Evolutionary conservation across 2,329 filamentous ascomycete species (phyloP), one percentile per base, ranked within the genome.

Genomic region (Talaromyces piceae): DNA sequence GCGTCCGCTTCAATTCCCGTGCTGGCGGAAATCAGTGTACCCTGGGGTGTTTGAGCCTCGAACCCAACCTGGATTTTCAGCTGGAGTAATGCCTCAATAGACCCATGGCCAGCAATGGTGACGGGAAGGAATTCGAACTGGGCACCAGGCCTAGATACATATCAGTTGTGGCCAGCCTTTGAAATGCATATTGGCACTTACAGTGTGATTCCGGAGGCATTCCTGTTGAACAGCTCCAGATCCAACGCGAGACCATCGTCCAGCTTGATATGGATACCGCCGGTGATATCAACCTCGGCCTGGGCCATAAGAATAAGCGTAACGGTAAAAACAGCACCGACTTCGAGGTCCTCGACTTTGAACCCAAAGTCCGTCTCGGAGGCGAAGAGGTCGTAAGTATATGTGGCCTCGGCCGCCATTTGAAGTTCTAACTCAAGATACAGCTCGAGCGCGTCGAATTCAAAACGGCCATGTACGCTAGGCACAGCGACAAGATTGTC

Each of bases 91-190:
- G 57, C 57, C 11, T 54, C 52, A 12, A 58, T 50, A 20, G 56
- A 50, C 5, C 56, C 71, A n/a, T 68, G 70, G 26, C 67, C 72
- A 53, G 72, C 62, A 27, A 81, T 63, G 0, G 68, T 76, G 3
- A 82, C 75, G 0, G 79, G 79, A 1, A 82, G 70, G 51, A 81
- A 80, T 51, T 81, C 77, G 53, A 81, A 81, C 12, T 71, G 61
- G 0, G 74, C 79, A 5, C 77, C 77, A 3, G 76, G 73, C 41
- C 77, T 80, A 50, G 33, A 47, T 8, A 49, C 18, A 28, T 41
- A n/a, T 26, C 1, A 11, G 27, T n/a, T 28, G 41, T 13, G 44
- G 9, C 20, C 5, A 20, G 16, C 25, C 28, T 7, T 22, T 4
- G 20, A 23, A 41, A 20, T 37, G 9, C 45, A 8, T 23, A 3